Percentiles rank a stretch among this genome's conserved stretches.
Evolutionary conservation across 305 asterid species (phyloP).

Genomic region (Petunia hybrid): DNA sequence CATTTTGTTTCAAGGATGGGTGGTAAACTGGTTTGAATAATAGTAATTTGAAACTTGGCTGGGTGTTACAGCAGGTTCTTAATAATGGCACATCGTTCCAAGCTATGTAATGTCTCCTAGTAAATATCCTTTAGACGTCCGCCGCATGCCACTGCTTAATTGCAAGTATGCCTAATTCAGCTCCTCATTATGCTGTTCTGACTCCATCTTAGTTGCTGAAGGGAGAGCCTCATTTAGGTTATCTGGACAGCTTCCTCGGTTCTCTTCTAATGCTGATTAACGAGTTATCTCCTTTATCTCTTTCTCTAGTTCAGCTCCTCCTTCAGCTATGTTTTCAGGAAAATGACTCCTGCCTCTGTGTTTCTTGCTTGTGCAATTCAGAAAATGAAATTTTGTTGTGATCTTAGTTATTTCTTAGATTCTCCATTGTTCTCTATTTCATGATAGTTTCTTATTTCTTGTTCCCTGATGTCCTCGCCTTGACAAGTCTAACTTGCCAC

Average conservation of each 20-base stretch:
- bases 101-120: background rate
- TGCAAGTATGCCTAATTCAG: background rate
- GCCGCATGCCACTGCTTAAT: background rate
- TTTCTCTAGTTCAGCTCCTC: background rate
- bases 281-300: background rate
- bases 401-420: background rate
- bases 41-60: slow-evolving; percentile 19
- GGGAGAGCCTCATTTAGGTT: slow-evolving; percentile 9
- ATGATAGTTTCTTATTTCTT: background rate
- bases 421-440: background rate
- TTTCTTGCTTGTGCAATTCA: background rate
- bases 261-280: background rate
- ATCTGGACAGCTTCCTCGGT: background rate
- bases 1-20: background rate
- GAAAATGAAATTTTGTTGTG: background rate
- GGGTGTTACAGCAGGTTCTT: background rate
- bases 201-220: background rate
- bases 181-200: slow-evolving; percentile 9
- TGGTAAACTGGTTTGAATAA: slow-evolving; percentile 10
- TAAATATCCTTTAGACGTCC: background rate
- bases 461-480: background rate
- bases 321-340: background rate
- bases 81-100: background rate
- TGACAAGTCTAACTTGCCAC: background rate
- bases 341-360: slow-evolving; percentile 11